phyloP scores from a whole-genome alignment of 257 asterid genomes.

The Primulina huaijiensis region DNA sequence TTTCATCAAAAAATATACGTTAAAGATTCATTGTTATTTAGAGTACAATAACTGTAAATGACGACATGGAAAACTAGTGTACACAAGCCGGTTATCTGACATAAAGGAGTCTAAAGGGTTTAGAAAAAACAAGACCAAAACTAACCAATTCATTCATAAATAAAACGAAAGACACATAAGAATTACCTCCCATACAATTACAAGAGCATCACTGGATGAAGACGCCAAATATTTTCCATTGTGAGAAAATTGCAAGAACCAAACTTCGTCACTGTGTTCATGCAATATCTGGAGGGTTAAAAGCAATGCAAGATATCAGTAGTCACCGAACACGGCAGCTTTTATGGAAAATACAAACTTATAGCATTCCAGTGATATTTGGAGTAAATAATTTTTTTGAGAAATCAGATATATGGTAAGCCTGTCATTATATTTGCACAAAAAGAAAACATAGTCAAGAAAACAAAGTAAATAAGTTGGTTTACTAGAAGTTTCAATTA shows the following conservation, averaged over 20 bases:
- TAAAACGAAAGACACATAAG: conserved; percentile 3
- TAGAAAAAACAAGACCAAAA: not conserved
- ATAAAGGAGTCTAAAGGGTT: not conserved
- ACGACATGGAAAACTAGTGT: not conserved
- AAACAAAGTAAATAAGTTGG: no score
- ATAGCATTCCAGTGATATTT: not conserved
- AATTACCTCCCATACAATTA: conserved; percentile 78
- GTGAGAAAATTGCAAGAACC: conserved; percentile 83
- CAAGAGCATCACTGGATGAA: conserved; percentile 60
- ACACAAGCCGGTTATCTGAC: not conserved
- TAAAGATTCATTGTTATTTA: no score
- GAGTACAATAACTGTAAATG: not conserved
- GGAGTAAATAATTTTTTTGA: not conserved
- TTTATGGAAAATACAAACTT: not conserved
- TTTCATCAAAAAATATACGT: no score
- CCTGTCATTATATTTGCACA: no score
- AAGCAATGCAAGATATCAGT: conserved; percentile 24
- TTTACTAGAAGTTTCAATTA: not conserved
- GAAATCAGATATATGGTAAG: not conserved
- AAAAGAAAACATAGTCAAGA: not conserved
- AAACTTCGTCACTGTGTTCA: conserved; percentile 68
- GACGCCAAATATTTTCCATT: conserved; percentile 81
- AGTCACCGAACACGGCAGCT: not conserved
- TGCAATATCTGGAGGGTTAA: conserved; percentile 49
- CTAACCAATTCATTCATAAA: conserved; percentile 1